Conservation (phyloP, 495 filamentous ascomycete species). For the Daldinia decipiens region DNA sequence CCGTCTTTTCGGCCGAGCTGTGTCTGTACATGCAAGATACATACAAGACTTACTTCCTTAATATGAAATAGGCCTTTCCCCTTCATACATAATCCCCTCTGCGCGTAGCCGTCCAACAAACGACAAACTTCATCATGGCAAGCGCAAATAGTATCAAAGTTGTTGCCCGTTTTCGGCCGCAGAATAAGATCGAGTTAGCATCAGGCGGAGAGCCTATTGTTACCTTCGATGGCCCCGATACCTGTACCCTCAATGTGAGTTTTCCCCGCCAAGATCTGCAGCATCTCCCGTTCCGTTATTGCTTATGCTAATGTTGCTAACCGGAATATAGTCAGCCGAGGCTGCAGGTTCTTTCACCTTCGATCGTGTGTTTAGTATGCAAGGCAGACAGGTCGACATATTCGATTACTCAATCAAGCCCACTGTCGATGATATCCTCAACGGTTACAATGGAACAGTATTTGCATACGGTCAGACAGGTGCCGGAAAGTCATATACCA, state of each 20-base stretch:
- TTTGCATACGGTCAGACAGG: conserved; percentile 99
- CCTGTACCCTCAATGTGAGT: conserved; percentile 85
- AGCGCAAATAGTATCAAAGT: conserved; percentile 74
- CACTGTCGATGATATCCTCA: conserved; percentile 97
- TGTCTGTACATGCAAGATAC: conserved; percentile 24
- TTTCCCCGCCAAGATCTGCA: conserved; percentile 22
- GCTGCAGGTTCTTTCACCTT: conserved; percentile 90
- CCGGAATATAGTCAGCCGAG: conserved; percentile 75
- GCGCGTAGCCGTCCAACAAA: conserved; percentile 51
- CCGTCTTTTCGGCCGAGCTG: conserved; percentile 47
- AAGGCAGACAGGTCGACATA: conserved; percentile 85
- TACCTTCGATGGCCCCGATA: conserved; percentile 85
- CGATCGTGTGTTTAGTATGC: conserved; percentile 95
- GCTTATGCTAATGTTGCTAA: conserved; percentile 20
- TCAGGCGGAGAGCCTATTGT: conserved; percentile 94
- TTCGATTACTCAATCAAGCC: conserved; percentile 97
- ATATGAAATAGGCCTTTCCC: conserved; percentile 45
- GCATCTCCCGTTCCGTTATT: conserved; percentile 12
- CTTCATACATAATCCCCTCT: conserved; percentile 39
- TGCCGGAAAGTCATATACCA: conserved; percentile 97
- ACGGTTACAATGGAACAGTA: conserved; percentile 99
- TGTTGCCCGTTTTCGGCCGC: conserved; percentile 95
- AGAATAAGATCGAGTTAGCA: conserved; percentile 90
- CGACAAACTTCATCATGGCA: conserved; percentile 57
- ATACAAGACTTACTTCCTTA: conserved; percentile 25